Base-by-base conservation (phyloP, 2,329 filamentous ascomycete genomes). In the Aspergillus viridinutans region DNA sequence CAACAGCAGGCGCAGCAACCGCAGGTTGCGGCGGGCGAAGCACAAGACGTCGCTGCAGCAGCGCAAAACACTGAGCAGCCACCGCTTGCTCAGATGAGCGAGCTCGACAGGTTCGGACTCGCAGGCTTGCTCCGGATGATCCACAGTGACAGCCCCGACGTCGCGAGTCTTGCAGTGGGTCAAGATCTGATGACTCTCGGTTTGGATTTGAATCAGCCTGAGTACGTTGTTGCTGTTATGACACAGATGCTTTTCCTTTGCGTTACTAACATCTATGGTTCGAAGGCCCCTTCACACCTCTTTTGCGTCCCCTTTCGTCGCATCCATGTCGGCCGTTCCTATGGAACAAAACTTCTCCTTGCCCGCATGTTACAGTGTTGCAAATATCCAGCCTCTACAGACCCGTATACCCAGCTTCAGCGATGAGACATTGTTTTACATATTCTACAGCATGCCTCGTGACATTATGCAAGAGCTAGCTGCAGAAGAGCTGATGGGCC, bases 381-480 rank as follows among this genome's bases (percentile, higher is more conserved):
- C 80, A 55, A 89, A 88, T 64, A 85, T 88, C 10, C 85, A 86
- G 52, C 80, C 83, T 7, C 74, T 88, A 21, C 79, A 83, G 54
- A 76, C 78, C 50, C 83, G 85, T 57, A 82, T 86, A 62, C 73
- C 78, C 3, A 81, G 81, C 54, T 86, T 86, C 70, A 81, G 78
- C 45, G 80, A 85, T 61, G 86, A 89, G 68, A 88, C 86, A 0
- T 76, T 89, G 4, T 86, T 89, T 68, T 85, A 84, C 67, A 86
- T 88, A 58, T 89, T 89, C 77, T 89, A 88, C 73, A 85, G 84
- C 60, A 83, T 84, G 75, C 85, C 85, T 14, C 78, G 83, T 57
- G 85, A 88, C 65, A 80, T 87, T 55, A 78, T 85, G 69, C 86
- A 89, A 67, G 86, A 89, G 67, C 75, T 86, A 49, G 85, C 85